phyloP scores from a whole-genome alignment of 441 rosid species.

The Euphorbia celastroides region DNA sequence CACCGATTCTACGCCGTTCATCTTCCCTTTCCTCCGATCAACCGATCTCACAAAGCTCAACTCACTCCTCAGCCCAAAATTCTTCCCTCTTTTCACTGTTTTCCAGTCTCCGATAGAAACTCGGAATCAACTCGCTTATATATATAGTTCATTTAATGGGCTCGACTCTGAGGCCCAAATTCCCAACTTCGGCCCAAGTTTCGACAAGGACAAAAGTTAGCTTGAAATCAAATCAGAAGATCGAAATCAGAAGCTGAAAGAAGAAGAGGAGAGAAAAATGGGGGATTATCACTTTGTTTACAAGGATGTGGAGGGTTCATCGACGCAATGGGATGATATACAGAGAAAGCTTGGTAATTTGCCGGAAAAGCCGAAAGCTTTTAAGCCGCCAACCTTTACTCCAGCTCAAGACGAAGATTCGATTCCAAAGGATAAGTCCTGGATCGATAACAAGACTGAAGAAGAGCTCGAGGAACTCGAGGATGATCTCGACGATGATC shows the following conservation, averaged over 20 bases:
- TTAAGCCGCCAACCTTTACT: slow-evolving; percentile 77
- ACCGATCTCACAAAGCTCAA: neutral
- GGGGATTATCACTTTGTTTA: slow-evolving; percentile 93
- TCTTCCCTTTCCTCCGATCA: slow-evolving; percentile 14
- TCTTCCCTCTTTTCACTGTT: slow-evolving; percentile 10
- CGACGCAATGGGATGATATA: slow-evolving; percentile 99
- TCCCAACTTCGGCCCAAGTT: neutral
- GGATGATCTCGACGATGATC: slow-evolving; percentile 84
- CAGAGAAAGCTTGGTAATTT: slow-evolving; percentile 94
- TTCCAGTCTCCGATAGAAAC: neutral
- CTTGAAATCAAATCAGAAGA: neutral
- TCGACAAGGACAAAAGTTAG: neutral
- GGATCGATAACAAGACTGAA: slow-evolving; percentile 67
- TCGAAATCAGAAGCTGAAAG: slow-evolving; percentile 18
- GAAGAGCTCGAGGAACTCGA: slow-evolving; percentile 85
- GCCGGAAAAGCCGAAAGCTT: slow-evolving; percentile 71
- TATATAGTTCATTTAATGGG: neutral
- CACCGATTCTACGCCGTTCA: slow-evolving; percentile 51
- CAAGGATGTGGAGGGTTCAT: slow-evolving; percentile 94
- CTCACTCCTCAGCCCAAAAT: neutral
- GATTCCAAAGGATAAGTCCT: slow-evolving; percentile 67
- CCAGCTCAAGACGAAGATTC: slow-evolving; percentile 63
- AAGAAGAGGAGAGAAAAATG: slow-evolving; percentile 32
- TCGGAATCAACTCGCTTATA: neutral
- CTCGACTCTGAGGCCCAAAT: slow-evolving; percentile 19